phyloP scores from a whole-genome alignment of 2,329 filamentous ascomycete genomes.

The Neofusicoccum umdonicola region DNA sequence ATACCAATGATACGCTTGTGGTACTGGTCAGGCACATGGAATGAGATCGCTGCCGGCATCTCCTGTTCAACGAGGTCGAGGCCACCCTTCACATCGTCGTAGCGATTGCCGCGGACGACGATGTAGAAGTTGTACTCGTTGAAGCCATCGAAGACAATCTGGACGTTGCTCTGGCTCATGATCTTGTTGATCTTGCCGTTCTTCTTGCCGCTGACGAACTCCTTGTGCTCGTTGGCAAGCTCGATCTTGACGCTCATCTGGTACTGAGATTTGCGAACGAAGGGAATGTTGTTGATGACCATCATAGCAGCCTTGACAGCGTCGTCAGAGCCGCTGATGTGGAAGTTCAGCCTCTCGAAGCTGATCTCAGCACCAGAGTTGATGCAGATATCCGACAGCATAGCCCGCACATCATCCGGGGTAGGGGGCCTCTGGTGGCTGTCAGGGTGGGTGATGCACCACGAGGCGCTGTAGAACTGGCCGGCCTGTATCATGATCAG shows the following conservation, averaged over 20 bases:
- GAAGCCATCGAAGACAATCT: constrained; percentile 98
- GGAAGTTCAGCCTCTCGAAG: constrained; percentile 92
- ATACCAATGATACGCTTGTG: constrained; percentile 99
- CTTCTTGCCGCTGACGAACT: constrained; percentile 99
- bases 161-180: constrained; percentile 98
- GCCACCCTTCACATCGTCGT: constrained; percentile 92
- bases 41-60: constrained; percentile 98
- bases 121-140: constrained; percentile 99
- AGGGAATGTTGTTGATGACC: constrained; percentile 87
- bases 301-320: constrained; percentile 92
- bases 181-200: constrained; percentile 99
- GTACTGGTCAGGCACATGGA: constrained; percentile 98
- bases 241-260: constrained; percentile 98
- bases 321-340: constrained; percentile 93
- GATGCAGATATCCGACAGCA: constrained; percentile 92
- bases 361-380: constrained; percentile 93
- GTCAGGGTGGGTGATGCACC: constrained; percentile 85
- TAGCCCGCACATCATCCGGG: constrained; percentile 73
- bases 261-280: constrained; percentile 81
- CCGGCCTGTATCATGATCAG: constrained; percentile 61
- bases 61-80: constrained; percentile 93
- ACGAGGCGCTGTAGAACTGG: constrained; percentile 95
- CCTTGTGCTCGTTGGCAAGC: constrained; percentile 98
- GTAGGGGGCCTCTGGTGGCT: constrained; percentile 60
- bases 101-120: constrained; percentile 87